Conservation (phyloP, 2,329 filamentous ascomycete genomes). For the Setomelanomma holmii region DNA sequence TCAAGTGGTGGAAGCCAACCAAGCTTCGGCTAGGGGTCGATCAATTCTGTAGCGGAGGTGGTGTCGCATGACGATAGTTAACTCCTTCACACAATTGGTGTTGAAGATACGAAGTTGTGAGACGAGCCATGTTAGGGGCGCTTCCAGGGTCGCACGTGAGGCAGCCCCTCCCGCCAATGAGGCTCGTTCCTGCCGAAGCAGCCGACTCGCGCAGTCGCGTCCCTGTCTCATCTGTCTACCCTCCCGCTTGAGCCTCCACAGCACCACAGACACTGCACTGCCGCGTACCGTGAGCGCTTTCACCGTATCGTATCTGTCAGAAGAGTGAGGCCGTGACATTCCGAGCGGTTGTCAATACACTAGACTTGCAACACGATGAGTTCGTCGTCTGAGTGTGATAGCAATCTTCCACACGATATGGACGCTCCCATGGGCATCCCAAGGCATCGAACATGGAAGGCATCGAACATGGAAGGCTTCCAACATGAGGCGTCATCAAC, state of each 20-base stretch:
- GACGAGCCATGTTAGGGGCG: slow-evolving; percentile 29
- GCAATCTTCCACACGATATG: too few relatives aligned
- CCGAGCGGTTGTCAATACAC: neutral
- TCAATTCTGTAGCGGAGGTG: slow-evolving; percentile 14
- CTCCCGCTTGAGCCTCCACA: slow-evolving; percentile 1
- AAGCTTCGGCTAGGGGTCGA: slow-evolving; percentile 26
- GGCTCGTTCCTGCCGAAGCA: slow-evolving; percentile 11
- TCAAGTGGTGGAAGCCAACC: slow-evolving; percentile 32
- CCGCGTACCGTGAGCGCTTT: neutral
- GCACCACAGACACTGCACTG: neutral
- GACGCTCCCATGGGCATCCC: too few relatives aligned
- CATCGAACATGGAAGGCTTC: neutral
- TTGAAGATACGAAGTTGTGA: slow-evolving; percentile 37
- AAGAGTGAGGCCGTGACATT: neutral
- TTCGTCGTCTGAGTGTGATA: too few relatives aligned
- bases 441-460: neutral
- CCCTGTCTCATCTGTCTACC: slow-evolving; percentile 24
- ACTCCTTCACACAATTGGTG: slow-evolving; percentile 50
- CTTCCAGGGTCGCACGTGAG: slow-evolving; percentile 22
- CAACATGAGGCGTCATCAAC: neutral
- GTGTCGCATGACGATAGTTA: slow-evolving; percentile 33
- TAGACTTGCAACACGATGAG: neutral
- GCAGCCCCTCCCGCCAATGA: slow-evolving; percentile 19
- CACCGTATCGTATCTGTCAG: neutral
- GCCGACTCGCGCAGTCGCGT: slow-evolving; percentile 8